phyloP scores from a whole-genome alignment of 441 rosid genomes.

The Populus hybrid region DNA sequence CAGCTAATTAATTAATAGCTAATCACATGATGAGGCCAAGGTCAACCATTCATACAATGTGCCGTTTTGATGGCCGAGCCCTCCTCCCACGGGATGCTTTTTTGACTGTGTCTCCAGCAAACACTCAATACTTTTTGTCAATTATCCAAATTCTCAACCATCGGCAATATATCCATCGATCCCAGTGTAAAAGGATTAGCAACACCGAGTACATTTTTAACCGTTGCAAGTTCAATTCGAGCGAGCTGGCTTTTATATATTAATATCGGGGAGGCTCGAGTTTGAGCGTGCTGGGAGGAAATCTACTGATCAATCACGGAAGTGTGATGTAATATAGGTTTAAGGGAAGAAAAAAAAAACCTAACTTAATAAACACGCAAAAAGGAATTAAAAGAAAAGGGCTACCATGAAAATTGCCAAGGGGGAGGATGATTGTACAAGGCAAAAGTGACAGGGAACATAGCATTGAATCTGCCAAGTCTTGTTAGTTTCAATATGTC shows the following conservation, averaged over 20 bases:
- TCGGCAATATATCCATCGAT: neutral
- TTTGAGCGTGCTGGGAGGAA: neutral
- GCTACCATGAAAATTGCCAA: neutral
- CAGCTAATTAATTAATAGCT: neutral
- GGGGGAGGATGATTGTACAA: neutral
- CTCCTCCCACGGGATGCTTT: neutral
- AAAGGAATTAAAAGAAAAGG: neutral
- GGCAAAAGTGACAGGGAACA: neutral
- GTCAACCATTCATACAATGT: conserved; percentile 8
- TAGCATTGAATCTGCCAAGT: conserved; percentile 8
- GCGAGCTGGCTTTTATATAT: neutral
- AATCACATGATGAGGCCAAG: conserved; percentile 3
- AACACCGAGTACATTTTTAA: neutral
- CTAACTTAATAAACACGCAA: too few relatives aligned
- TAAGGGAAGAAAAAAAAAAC: neutral
- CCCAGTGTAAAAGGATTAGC: neutral
- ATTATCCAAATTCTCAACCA: neutral
- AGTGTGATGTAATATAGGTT: too few relatives aligned
- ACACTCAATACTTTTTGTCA: neutral
- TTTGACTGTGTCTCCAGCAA: neutral
- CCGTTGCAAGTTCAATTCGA: neutral
- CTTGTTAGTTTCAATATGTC: neutral
- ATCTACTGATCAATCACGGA: too few relatives aligned
- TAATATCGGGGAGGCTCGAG: neutral
- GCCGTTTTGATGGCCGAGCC: neutral